Percentiles rank a stretch among this genome's conserved stretches.
phyloP scores from a whole-genome alignment of 2,329 filamentous ascomycete species.

The Aureobasidium mangrovei region DNA sequence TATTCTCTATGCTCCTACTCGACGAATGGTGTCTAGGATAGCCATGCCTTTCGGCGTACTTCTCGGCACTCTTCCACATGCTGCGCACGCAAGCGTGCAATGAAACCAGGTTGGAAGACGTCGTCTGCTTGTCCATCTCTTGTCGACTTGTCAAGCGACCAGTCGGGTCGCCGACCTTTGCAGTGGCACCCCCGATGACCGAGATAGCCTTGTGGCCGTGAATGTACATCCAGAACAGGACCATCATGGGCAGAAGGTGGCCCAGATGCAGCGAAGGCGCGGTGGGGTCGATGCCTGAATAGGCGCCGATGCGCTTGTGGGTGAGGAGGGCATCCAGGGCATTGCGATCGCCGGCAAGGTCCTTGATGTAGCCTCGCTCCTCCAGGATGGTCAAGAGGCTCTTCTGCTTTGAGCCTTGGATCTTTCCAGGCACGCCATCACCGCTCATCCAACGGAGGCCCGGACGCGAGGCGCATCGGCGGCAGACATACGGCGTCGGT shows the following conservation, averaged over 20 bases:
- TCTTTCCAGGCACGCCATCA: background rate
- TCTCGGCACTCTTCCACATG: constrained; percentile 66
- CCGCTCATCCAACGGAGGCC: background rate
- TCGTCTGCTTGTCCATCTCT: constrained; percentile 42
- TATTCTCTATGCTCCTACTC: constrained; percentile 64
- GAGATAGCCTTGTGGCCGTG: constrained; percentile 61
- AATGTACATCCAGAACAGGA: constrained; percentile 74
- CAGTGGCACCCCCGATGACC: constrained; percentile 65
- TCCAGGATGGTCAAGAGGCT: constrained; percentile 42
- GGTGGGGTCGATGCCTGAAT: constrained; percentile 76
- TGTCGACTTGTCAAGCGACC: constrained; percentile 56
- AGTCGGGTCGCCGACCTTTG: constrained; percentile 70
- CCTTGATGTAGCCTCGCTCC: constrained; percentile 64
- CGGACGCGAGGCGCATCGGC: background rate
- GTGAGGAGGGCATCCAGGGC: constrained; percentile 57
- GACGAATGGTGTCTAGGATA: constrained; percentile 56
- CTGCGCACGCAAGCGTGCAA: constrained; percentile 62
- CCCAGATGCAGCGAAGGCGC: constrained; percentile 71
- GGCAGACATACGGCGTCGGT: background rate
- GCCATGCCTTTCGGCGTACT: constrained; percentile 55
- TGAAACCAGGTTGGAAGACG: constrained; percentile 56
- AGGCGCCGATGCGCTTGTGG: constrained; percentile 59
- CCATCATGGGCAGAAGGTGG: constrained; percentile 73
- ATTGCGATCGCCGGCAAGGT: constrained; percentile 52
- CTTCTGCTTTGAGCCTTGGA: background rate